These are phyloP conservation scores for Ogataea ramenticola DNA, from an alignment of 805 yeast genomes.

Conservation along the genomic window DNA sequence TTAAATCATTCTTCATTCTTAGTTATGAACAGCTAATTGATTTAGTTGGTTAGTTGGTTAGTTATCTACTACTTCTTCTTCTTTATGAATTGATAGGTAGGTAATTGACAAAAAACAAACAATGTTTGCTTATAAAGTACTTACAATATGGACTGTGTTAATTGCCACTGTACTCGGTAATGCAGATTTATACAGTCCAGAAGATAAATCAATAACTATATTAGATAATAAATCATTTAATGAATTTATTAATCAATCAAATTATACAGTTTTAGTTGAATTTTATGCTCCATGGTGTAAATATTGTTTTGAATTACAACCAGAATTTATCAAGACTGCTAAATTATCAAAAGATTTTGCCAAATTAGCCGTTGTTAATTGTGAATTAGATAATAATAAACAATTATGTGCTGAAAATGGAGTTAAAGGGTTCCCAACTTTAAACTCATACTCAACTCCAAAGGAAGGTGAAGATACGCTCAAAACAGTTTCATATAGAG, in stretches of 20 bases:
- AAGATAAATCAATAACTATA: background rate
- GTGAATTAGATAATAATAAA: conserved; percentile 66
- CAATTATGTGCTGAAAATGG: conserved; percentile 58
- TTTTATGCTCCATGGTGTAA: conserved; percentile 99
- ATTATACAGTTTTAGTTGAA: conserved; percentile 76
- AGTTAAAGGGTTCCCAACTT: conserved; percentile 78
- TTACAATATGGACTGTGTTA: conserved; percentile 1
- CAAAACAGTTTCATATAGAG: conserved; percentile 51
- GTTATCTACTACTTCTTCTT: too few species aligned
- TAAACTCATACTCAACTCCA: conserved; percentile 78
- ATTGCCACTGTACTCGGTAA: conserved; percentile 7
- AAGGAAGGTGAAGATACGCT: conserved; percentile 36
- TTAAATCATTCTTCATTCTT: too few species aligned
- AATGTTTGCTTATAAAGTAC: background rate
- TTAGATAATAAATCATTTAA: conserved; percentile 53
- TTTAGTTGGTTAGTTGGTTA: too few species aligned
- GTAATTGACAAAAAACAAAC: background rate
- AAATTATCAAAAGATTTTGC: conserved; percentile 46
- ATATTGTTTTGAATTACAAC: conserved; percentile 70
- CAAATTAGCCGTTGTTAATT: conserved; percentile 77
- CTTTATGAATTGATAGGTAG: too few species aligned
- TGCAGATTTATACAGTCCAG: background rate
- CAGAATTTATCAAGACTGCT: conserved; percentile 59
- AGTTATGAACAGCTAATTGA: too few species aligned
- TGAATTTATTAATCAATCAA: conserved; percentile 56